Conservation (phyloP, 73 alveolate genomes). For the Durusdinium trenchii region DNA sequence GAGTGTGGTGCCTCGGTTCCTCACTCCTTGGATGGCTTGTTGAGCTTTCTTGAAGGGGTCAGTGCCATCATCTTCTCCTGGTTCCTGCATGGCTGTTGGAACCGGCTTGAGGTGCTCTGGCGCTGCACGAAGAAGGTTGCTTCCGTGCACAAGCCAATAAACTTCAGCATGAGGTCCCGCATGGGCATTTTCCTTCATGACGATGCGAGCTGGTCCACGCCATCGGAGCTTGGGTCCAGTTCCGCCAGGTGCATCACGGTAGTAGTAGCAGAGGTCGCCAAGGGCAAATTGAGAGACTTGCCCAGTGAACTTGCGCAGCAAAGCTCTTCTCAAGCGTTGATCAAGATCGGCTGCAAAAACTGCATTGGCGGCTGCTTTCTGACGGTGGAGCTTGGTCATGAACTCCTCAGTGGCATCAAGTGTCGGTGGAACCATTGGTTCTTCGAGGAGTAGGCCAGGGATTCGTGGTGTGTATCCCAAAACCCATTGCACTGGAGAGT, state of each 20-base stretch:
- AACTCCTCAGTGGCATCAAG: not conserved
- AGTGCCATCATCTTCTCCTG: not conserved
- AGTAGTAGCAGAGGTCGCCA: too few species aligned
- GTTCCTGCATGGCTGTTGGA: not conserved
- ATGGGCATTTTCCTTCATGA: not conserved
- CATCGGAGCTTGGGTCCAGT: not conserved
- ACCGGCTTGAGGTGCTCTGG: not conserved
- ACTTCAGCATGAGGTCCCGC: not conserved
- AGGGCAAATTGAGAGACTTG: not conserved
- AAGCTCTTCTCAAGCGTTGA: not conserved
- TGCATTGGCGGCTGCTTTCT: not conserved
- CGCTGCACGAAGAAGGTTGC: not conserved
- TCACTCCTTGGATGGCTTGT: not conserved
- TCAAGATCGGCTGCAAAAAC: not conserved
- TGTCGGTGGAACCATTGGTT: not conserved
- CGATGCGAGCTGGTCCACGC: not conserved
- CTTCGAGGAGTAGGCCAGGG: not conserved
- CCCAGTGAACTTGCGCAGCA: not conserved
- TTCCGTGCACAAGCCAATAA: not conserved
- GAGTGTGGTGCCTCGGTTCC: not conserved
- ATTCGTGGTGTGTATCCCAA: constrained; percentile 21
- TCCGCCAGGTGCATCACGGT: constrained; percentile 9
- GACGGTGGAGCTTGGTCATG: not conserved
- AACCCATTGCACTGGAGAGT: not conserved
- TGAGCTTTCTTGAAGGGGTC: not conserved